phyloP scores from a whole-genome alignment of 1,284 basidiomycete species.

The Cryptococcus sp. region DNA sequence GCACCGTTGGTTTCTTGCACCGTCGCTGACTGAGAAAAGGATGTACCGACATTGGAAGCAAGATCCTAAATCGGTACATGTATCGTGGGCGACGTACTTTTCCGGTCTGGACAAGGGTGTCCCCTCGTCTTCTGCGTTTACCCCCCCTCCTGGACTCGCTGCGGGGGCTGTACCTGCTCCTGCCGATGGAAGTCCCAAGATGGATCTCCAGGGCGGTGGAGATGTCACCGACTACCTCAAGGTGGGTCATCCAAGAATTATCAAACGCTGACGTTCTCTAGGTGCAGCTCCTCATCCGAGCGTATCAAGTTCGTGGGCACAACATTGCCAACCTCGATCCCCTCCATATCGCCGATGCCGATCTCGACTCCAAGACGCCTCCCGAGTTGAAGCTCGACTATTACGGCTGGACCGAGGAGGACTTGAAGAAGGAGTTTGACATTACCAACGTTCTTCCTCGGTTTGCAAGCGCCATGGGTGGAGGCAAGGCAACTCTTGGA shows the following conservation, averaged over 20 bases:
- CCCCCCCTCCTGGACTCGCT: constrained; percentile 63
- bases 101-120: constrained; percentile 86
- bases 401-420: constrained; percentile 91
- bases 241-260: constrained; percentile 51
- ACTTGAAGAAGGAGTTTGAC: constrained; percentile 88
- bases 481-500: constrained; percentile 80
- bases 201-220: constrained; percentile 58
- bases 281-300: constrained; percentile 93
- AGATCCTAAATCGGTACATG: constrained; percentile 87
- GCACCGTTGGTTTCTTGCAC: not conserved
- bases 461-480: constrained; percentile 58
- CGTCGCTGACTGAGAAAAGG: constrained; percentile 35
- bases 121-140: constrained; percentile 74
- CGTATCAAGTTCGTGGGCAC: constrained; percentile 98
- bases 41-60: constrained; percentile 89
- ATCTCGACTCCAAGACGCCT: constrained; percentile 68
- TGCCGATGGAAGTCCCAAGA: constrained; percentile 72
- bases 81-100: constrained; percentile 95
- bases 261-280: constrained; percentile 37
- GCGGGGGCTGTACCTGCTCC: constrained; percentile 57
- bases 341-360: constrained; percentile 83
- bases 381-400: constrained; percentile 85
- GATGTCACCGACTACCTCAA: constrained; percentile 93
- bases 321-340: constrained; percentile 94
- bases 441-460: constrained; percentile 95